A percentile compares a stretch with the other conserved stretches of the same genome.
phyloP scores from a whole-genome alignment of 441 rosid genomes.

The Geranium incanum region DNA sequence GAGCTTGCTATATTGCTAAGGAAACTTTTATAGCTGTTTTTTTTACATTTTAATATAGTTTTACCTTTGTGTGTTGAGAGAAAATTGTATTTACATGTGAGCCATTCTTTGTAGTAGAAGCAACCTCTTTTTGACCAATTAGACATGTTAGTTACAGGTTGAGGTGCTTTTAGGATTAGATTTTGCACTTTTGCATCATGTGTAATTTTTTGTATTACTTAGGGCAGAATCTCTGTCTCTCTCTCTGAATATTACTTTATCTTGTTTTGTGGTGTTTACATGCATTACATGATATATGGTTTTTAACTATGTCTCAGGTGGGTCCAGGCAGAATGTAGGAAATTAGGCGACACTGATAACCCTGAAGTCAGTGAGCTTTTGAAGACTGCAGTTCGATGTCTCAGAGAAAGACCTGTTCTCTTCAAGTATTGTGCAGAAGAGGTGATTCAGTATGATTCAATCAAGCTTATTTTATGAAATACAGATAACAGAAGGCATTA shows the following conservation, averaged over 20 bases:
- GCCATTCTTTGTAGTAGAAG: neutral
- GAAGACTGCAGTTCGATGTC: constrained; percentile 74
- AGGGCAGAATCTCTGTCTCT: neutral
- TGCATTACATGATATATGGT: constrained; percentile 11
- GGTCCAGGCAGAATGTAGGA: constrained; percentile 98
- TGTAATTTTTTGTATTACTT: neutral
- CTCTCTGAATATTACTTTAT: neutral
- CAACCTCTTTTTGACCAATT: neutral
- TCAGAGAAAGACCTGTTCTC: constrained; percentile 89
- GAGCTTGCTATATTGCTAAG: neutral
- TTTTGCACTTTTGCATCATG: neutral
- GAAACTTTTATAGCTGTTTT: neutral
- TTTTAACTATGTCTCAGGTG: constrained; percentile 49
- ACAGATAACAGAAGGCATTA: neutral
- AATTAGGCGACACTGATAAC: constrained; percentile 82
- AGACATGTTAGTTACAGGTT: neutral
- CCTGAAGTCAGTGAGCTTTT: constrained; percentile 84
- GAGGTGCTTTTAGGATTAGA: neutral
- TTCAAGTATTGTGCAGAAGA: constrained; percentile 99
- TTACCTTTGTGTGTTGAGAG: neutral
- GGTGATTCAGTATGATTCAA: constrained; percentile 39
- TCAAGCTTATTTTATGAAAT: constrained; percentile 9
- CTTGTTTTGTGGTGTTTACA: constrained; percentile 3
- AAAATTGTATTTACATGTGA: neutral
- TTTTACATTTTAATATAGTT: neutral